Base-by-base conservation (phyloP, 768 basidiomycete species). In the Termitomyces sp. region DNA sequence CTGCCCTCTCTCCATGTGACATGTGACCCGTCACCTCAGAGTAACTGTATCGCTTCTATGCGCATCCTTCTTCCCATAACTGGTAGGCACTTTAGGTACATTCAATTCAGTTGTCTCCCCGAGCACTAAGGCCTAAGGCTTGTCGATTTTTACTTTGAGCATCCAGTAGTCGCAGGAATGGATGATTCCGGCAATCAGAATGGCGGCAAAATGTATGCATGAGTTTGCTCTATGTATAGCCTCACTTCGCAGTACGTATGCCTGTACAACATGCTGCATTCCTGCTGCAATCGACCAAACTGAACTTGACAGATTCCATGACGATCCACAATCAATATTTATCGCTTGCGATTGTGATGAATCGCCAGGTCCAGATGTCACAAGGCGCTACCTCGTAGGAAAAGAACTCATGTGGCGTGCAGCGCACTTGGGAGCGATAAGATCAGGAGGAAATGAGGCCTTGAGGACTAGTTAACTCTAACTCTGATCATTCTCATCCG, bases 231-330 rank as follows among this genome's bases (percentile, higher is more conserved):
- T 16, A 3, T 12, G 33, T 12, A 44, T 55, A 43, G 43, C 47
- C 47, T 26, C 46, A 41, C 28, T n/a, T 54, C 28, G 38, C 35
- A 32, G 57, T 59, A 51, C 50, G 51, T 52, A 36, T 16, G 36
- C 35, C 38, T 59, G 50, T 53, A 40, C 44, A 28, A 47, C 59
- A 60, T 26, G 49, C 52, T 60, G 14, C 41, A 55, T 55, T 55
- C 53, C 36, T 41, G n/a, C 52, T 50, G 59, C 35, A 40, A 35
- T 33, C 20, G 32, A 49, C 33, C 10, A 59, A 46, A 46, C 40
- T 56, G 23, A 51, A 56, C 26, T 49, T 55, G 61, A 55, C 44
- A 36, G 50, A 47, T 48, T 51, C 50, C 54, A 48, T 51, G 52
- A 52, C 53, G 40, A 60, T 55, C 52, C 26, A 23, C 18, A 35